Evolutionary conservation across 345 rosid species (phyloP).

Genomic region (Atalantia buxifolia): DNA sequence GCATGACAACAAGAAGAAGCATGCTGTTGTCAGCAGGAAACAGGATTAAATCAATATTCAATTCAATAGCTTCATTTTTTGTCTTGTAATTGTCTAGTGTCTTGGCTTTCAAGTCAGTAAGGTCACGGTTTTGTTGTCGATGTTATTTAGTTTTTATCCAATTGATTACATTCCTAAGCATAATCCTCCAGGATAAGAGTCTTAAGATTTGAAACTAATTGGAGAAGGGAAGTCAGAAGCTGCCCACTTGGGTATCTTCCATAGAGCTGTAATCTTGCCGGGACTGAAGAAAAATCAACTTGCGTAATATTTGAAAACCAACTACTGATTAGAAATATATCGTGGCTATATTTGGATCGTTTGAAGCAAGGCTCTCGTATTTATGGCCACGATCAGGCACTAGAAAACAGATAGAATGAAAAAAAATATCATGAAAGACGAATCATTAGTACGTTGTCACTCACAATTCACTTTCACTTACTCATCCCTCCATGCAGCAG

Average conservation of each 20-base stretch:
- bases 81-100: neutral
- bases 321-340: neutral
- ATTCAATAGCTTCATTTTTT: neutral
- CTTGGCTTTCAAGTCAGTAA: neutral
- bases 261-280: conserved; percentile 8
- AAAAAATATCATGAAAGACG: neutral
- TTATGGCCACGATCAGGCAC: conserved; percentile 8
- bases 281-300: conserved; percentile 12
- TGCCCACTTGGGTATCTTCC: conserved; percentile 13
- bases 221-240: conserved; percentile 17
- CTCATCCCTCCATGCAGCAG: conserved; percentile 11
- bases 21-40: neutral
- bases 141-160: neutral
- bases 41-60: neutral
- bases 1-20: neutral
- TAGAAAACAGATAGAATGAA: neutral
- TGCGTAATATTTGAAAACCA: conserved; percentile 5
- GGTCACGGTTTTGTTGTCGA: neutral
- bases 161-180: neutral
- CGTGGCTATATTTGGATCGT: neutral
- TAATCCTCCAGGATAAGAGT: neutral
- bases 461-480: neutral
- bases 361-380: neutral
- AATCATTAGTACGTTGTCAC: neutral
- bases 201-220: neutral